A percentile compares a stretch with the other conserved stretches of the same genome.
phyloP scores from a whole-genome alignment of 495 filamentous ascomycete genomes.

The Penicillium nucicola region DNA sequence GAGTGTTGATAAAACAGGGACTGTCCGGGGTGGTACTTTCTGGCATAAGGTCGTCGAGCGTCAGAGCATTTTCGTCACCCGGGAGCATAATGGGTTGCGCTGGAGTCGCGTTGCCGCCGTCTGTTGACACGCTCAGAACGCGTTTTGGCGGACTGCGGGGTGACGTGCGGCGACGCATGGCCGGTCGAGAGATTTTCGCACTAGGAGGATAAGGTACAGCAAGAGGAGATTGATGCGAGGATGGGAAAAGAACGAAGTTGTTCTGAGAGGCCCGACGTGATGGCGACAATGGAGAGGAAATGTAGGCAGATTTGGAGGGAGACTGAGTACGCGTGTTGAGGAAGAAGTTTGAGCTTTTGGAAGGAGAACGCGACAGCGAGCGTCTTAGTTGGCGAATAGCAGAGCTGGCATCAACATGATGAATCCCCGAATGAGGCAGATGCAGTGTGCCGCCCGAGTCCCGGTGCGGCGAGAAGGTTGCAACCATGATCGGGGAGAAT shows the following conservation, averaged over 20 bases:
- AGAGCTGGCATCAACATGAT: conserved; percentile 73
- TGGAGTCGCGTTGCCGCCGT: conserved; percentile 66
- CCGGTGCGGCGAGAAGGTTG: conserved; percentile 52
- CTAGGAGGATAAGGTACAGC: conserved; percentile 52
- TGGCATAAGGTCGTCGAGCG: conserved; percentile 20
- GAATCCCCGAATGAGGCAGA: conserved; percentile 73
- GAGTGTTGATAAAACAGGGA: conserved; percentile 41
- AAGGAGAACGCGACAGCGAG: conserved; percentile 83
- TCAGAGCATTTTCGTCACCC: conserved; percentile 56
- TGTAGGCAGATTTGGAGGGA: conserved; percentile 45
- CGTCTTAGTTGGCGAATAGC: conserved; percentile 75
- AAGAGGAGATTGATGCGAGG: conserved; percentile 48
- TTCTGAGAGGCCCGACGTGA: conserved; percentile 41
- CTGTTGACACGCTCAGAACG: conserved; percentile 64
- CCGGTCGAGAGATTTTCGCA: conserved; percentile 45
- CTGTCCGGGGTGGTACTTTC: conserved; percentile 35
- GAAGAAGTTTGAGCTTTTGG: conserved; percentile 69
- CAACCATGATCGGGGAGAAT: conserved; percentile 43
- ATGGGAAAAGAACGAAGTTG: conserved; percentile 48
- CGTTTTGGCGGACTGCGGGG: conserved; percentile 75
- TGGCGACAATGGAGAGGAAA: conserved; percentile 52
- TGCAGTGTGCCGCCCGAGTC: conserved; percentile 76
- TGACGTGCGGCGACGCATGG: conserved; percentile 56
- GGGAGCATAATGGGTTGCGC: conserved; percentile 31
- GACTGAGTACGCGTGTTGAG: conserved; percentile 55